These are phyloP conservation scores for Setaria viridis DNA, from an alignment of 202 grass and related monocot genomes.

Conservation along the genomic window DNA sequence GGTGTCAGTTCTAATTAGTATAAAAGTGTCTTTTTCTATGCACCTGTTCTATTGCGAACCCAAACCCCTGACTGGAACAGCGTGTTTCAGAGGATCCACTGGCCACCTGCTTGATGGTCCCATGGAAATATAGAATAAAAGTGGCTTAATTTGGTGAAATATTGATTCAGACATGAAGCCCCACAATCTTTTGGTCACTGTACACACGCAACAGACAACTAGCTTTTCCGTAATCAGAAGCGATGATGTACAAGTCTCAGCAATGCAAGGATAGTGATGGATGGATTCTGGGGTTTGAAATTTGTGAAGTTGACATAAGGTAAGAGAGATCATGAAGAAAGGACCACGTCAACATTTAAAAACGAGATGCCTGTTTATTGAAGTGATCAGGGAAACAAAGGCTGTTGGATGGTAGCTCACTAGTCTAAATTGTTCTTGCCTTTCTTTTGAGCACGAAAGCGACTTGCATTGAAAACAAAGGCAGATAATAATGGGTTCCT, in stretches of 20 bases:
- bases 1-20: constrained; percentile 13
- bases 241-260: not conserved
- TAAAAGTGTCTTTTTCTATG: not conserved
- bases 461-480: constrained; percentile 18
- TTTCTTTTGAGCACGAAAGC: constrained; percentile 36
- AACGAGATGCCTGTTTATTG: constrained; percentile 14
- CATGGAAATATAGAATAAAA: not conserved
- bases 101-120: not conserved
- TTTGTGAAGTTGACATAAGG: constrained; percentile 34
- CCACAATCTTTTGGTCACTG: not conserved
- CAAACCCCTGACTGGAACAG: not conserved
- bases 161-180: not conserved
- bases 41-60: not conserved
- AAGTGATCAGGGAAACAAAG: not conserved
- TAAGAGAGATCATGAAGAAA: constrained; percentile 30
- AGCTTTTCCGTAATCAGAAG: constrained; percentile 1
- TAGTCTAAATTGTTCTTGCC: constrained; percentile 23
- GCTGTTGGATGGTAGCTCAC: constrained; percentile 40
- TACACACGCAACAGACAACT: not conserved
- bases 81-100: not conserved
- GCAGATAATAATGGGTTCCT: not conserved
- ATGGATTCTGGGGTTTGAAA: not conserved
- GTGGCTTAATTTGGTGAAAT: not conserved
- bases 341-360: constrained; percentile 9
- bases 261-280: constrained; percentile 1